Evolutionary conservation across 2,329 filamentous ascomycete genomes (phyloP).

Genomic region (Decorospora gaudefroyi): DNA sequence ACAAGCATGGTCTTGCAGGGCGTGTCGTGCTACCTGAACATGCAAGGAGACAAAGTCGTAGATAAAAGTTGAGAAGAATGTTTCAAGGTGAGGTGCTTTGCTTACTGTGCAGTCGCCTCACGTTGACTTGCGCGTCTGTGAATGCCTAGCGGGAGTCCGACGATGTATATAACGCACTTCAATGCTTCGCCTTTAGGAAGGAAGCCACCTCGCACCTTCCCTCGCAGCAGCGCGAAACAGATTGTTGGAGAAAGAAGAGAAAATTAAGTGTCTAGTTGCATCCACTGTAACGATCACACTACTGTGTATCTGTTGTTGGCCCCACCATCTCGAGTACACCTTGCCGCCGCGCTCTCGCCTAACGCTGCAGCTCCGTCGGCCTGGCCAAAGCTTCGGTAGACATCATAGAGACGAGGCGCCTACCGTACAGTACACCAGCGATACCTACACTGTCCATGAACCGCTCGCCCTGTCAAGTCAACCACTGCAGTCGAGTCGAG

Average conservation of each 20-base stretch:
- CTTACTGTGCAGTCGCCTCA: conserved; percentile 25
- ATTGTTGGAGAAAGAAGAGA: not conserved
- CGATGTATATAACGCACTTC: conserved; percentile 27
- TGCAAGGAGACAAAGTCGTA: conserved; percentile 22
- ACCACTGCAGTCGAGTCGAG: conserved; percentile 13
- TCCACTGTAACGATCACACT: too few species aligned
- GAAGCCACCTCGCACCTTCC: conserved; percentile 15
- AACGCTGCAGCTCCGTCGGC: conserved; percentile 17
- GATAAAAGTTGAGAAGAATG: conserved; percentile 2
- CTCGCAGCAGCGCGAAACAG: conserved; percentile 2
- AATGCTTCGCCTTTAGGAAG: conserved; percentile 14
- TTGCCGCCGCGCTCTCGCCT: conserved; percentile 16
- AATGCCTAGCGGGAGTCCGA: conserved; percentile 34
- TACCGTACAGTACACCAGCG: too few species aligned
- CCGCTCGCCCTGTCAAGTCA: conserved; percentile 11
- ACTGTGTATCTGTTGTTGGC: not conserved
- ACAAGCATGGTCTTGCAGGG: too few species aligned
- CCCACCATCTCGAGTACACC: conserved; percentile 3
- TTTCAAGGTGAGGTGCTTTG: conserved; percentile 9
- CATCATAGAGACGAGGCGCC: conserved; percentile 30
- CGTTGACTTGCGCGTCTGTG: conserved; percentile 39
- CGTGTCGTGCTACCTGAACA: conserved; percentile 33
- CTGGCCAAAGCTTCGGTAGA: conserved; percentile 32
- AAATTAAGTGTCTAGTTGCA: too few species aligned
- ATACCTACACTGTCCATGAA: too few species aligned